Evolutionary conservation across 495 filamentous ascomycete genomes (phyloP), one percentile per base, ranked within the genome.

Genomic region (Lepidopterella palustris): DNA sequence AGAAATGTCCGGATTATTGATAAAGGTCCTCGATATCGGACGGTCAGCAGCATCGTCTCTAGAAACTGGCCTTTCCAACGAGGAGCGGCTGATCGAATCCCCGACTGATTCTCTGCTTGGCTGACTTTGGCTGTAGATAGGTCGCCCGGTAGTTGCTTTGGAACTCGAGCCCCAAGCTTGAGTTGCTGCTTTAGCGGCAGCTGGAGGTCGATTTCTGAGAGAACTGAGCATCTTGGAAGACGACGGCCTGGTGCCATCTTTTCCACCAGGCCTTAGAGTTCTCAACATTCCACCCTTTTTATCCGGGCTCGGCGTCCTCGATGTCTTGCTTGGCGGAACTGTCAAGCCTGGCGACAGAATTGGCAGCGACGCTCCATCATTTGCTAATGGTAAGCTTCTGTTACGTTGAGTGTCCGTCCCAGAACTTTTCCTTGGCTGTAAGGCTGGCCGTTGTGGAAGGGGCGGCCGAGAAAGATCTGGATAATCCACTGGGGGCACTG

Each of bases 141-240:
- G 61, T 23, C 39, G 53, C n/a, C 24, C 47, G 18, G 57, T 10
- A 24, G 27, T 51, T 15, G 47, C 9, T 24, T 35, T 29, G 18
- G 62, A 6, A 8, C 27, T 66, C 18, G 61, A 35, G 1, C 54
- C 61, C 92, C 92, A 98, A 18, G 92, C 92, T 32, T 95, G 73
- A 1, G 87, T 87, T 1, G 93, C 93, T 13, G 93, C 93, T 71
- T 88, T 95, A 42, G 87, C 90, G 27, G 91, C 89, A 47, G 79
- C 79, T 45, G 71, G 68, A 65, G 53, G 62, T 70, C 71, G 68
- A 24, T 51, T 29, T 13, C 55, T 57, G 45, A 70, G 62, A 29
- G 67, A 65, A 27, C 51, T 55, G 8, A 64, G 58, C 60, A 69
- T 70, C 77, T 74, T 71, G 6, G 59, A 42, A 20, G 74, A 63